Evolutionary conservation across 192 early-diverging fungal genomes (phyloP).

Genomic region (Rhizoclosmatium globosum): DNA sequence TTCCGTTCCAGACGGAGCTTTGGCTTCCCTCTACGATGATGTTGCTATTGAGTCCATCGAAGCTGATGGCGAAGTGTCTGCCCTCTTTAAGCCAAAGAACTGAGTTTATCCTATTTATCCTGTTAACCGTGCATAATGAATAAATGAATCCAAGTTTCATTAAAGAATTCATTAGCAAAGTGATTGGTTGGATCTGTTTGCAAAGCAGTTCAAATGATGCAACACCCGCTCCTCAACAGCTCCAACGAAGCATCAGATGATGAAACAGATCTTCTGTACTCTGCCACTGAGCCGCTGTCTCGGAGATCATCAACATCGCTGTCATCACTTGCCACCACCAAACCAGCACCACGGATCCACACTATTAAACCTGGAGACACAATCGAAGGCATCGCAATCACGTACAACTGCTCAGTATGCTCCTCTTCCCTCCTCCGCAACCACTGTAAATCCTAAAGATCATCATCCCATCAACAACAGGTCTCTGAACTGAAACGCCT

Average conservation of each 20-base stretch:
- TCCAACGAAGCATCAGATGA: not conserved
- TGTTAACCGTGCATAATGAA: not conserved
- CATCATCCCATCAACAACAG: not conserved
- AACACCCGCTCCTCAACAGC: conserved; percentile 4
- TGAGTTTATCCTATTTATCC: not conserved
- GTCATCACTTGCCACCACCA: not conserved
- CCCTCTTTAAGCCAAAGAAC: conserved; percentile 29
- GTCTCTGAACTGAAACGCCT: conserved; percentile 21
- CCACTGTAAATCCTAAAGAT: not conserved
- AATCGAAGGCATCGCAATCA: conserved; percentile 30
- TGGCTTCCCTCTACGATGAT: conserved; percentile 53
- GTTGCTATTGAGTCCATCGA: conserved; percentile 62
- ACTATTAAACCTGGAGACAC: conserved; percentile 19
- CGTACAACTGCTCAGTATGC: conserved; percentile 22
- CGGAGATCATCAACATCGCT: not conserved
- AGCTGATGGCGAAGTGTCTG: conserved; percentile 64
- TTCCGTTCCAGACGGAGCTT: conserved; percentile 56
- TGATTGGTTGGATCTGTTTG: not conserved
- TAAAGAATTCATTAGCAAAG: no score
- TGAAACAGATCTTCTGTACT: not conserved
- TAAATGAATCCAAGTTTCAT: not conserved
- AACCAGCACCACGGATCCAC: conserved; percentile 14
- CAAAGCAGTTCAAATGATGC: conserved; percentile 1
- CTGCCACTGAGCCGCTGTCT: not conserved
- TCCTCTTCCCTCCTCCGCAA: not conserved